Evolutionary conservation across 148 eudicot genomes (phyloP).

Genomic region (Limonium bicolor): DNA sequence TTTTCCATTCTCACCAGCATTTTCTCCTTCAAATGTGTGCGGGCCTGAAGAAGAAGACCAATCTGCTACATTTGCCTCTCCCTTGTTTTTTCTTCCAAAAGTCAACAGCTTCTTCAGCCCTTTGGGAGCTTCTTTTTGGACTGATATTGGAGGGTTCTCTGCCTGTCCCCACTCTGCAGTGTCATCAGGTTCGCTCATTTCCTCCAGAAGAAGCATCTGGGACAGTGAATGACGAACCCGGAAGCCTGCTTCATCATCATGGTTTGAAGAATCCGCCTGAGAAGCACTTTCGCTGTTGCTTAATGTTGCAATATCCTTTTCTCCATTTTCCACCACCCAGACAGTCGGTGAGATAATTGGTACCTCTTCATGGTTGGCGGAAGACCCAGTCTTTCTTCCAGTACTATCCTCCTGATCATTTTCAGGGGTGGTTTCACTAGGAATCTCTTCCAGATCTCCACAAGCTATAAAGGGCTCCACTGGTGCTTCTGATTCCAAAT

Average conservation of each 20-base stretch:
- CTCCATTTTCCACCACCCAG: conserved; percentile 77
- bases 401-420: conserved; percentile 20
- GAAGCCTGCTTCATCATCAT: conserved; percentile 30
- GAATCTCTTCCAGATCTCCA: conserved; percentile 13
- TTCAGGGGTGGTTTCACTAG: conserved; percentile 10
- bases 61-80: conserved; percentile 48
- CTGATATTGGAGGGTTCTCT: conserved; percentile 68
- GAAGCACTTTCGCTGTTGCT: conserved; percentile 13
- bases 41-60: too few relatives aligned
- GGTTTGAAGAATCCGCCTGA: conserved; percentile 18
- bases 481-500: conserved; percentile 15
- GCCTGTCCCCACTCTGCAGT: conserved; percentile 86
- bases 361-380: conserved; percentile 35
- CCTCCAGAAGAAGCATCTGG: conserved; percentile 91
- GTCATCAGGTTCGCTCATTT: conserved; percentile 71
- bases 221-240: conserved; percentile 86
- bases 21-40: conserved; percentile 81
- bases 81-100: conserved; percentile 69
- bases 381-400: conserved; percentile 12
- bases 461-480: conserved; percentile 9
- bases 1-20: conserved; percentile 57
- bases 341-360: conserved; percentile 60
- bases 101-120: conserved; percentile 88
- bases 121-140: conserved; percentile 91
- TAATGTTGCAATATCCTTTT: conserved; percentile 25